Evolutionary conservation across 345 rosid genomes (phyloP), one percentile per base, ranked within the genome.

Genomic region (Aurinia saxatilis): DNA sequence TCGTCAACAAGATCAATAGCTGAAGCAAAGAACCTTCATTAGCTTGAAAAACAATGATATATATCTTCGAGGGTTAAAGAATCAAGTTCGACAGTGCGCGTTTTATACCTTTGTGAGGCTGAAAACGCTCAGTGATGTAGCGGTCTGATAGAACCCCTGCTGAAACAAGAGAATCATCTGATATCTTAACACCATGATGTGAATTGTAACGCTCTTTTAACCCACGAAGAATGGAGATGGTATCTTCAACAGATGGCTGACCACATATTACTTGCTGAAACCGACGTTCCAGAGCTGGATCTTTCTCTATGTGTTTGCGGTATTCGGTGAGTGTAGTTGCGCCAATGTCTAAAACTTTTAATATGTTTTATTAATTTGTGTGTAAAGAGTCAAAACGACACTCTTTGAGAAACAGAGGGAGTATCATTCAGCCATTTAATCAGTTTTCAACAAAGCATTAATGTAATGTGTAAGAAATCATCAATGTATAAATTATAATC

Each of bases 1-100:
- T 93, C 99, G 66, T 90, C 99, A 63, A 85, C 96, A 16, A 90
- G 91, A 73, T 93, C 99, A 69, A 93, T 93, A 51, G 95, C 97
- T 93, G 84, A 70, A 78, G 72, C 70, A 37, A 56, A 59, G 37
- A 52, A 41, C 37, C 6, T 11, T 17, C 37, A 47, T 39, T n/a
- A n/a, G n/a, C 9, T 39, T 31, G 2, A 3, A 27, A 67, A 25
- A 13, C 11, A 57, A 39, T 10, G 23, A 14, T 56, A 55, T 10
- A 6, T 21, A 21, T 21, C 25, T 4, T 21, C 25, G n/a, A n/a
- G n/a, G n/a, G n/a, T n/a, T n/a, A n/a, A n/a, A n/a, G n/a, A n/a
- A n/a, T n/a, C n/a, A n/a, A n/a, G n/a, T n/a, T n/a, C n/a, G n/a
- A 21, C 25, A 5, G 31, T 40, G 40, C 16, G 30, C 1, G 52